Percentiles rank a stretch among this genome's conserved stretches.
These are phyloP conservation scores for Saccharomyces kudriavzevii DNA, from an alignment of 805 yeast species.

Conservation along the genomic window DNA sequence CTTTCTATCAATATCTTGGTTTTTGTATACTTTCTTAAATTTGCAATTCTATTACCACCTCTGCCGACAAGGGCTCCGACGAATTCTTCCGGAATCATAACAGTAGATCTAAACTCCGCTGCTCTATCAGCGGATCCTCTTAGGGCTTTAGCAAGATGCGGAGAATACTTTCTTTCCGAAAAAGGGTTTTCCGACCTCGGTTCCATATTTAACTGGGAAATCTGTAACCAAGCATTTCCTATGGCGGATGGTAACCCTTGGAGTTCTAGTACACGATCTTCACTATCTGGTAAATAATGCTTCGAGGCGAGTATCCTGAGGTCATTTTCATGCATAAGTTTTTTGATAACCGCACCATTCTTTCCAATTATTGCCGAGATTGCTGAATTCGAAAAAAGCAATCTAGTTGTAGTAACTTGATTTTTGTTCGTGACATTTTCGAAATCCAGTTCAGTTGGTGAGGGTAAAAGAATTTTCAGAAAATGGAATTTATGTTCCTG, in stretches of 20 bases:
- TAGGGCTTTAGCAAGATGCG: constrained; percentile 36
- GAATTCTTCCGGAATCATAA: constrained; percentile 57
- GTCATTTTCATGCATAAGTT: constrained; percentile 44
- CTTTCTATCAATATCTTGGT: constrained; percentile 70
- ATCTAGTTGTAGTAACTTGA: constrained; percentile 36
- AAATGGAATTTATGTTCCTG: constrained; percentile 22
- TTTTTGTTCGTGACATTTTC: constrained; percentile 6
- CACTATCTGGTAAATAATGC: constrained; percentile 66
- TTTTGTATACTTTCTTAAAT: constrained; percentile 66
- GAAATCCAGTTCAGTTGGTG: constrained; percentile 12
- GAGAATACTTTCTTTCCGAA: constrained; percentile 42
- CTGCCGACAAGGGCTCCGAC: constrained; percentile 87
- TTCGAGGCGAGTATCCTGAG: constrained; percentile 84
- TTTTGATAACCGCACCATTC: constrained; percentile 68
- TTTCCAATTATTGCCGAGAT: constrained; percentile 84
- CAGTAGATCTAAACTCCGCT: constrained; percentile 5
- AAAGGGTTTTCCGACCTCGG: constrained; percentile 14
- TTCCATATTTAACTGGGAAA: constrained; percentile 47
- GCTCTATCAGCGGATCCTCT: neutral
- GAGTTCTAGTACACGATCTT: constrained; percentile 77
- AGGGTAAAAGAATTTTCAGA: constrained; percentile 19
- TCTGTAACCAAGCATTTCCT: constrained; percentile 37
- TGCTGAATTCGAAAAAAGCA: constrained; percentile 72
- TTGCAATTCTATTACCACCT: constrained; percentile 76
- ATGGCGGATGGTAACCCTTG: constrained; percentile 66